Base-by-base conservation (phyloP, 2,329 filamentous ascomycete species). In the Penicillium sp. region DNA sequence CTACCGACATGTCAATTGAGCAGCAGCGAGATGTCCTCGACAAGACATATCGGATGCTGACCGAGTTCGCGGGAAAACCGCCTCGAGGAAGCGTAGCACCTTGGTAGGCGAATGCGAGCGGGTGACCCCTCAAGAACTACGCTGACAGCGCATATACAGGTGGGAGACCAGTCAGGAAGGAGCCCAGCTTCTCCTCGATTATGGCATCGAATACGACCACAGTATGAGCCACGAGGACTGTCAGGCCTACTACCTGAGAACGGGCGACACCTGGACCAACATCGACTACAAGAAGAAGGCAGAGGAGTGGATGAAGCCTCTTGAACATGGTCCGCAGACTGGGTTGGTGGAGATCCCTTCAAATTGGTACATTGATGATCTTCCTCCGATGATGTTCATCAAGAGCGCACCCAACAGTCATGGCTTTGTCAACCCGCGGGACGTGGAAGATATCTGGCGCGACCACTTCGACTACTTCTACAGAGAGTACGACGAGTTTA, bases 1-100 rank as follows among this genome's bases (percentile, higher is more conserved):
- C 88, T 0, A 79, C 78, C 0, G 83, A 87, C 48, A 90, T 91
- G 87, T 88, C 80, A 0, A 68, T 89, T 2, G 87, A 92, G 66
- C 89, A 92, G 72, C 88, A 92, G 70, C 81, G 82, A 5, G 87
- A 89, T 57, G 85, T 92, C 4, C 79, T 93, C 14, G 88, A 90
- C 66, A 90, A 92, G 73, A 89, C 88, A 3, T 90, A 86, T 70
- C 81, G 81, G n/a, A 79, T 91, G 74, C 78, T 92, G 43, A 90
- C 86, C 0, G 84, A 89, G 0, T 92, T 93, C 68, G 82, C 81
- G 48, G 85, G 88, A 5, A 91, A 91, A 71, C 87, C 88, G 0
- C 89, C 89, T 0, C 77, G 87, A 1, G 88, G 89, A 1, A 87
- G 82, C 42, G 88, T 91, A 0, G 88, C 88, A 0, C 88, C 89